Conservation (phyloP, 805 yeast genomes). For the Kluyveromyces lactis region DNA sequence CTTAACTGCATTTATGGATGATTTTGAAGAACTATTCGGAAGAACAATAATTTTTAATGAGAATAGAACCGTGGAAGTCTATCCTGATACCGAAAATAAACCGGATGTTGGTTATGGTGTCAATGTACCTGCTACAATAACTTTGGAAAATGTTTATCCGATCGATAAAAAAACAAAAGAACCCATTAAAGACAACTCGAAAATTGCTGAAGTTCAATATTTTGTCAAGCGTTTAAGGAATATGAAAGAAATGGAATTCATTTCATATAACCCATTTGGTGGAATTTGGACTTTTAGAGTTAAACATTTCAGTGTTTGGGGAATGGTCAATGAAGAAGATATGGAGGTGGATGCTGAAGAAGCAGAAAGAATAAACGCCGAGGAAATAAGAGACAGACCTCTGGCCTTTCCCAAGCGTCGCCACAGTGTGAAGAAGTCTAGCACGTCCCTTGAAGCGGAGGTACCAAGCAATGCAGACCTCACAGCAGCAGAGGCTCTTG, state of each 20-base stretch:
- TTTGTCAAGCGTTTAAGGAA: slow-evolving; percentile 45
- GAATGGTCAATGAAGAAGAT: slow-evolving; percentile 61
- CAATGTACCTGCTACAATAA: slow-evolving; percentile 69
- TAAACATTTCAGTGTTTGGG: slow-evolving; percentile 93
- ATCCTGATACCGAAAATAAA: slow-evolving; percentile 43
- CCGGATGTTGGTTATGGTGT: slow-evolving; percentile 62
- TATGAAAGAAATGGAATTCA: slow-evolving; percentile 64
- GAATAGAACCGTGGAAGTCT: slow-evolving; percentile 48
- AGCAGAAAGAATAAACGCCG: slow-evolving; percentile 14
- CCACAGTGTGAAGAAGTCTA: not conserved
- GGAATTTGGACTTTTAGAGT: slow-evolving; percentile 77
- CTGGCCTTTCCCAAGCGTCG: slow-evolving; percentile 4
- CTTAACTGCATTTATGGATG: slow-evolving; percentile 41
- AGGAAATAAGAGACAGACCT: slow-evolving; percentile 4
- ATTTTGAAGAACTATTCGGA: slow-evolving; percentile 33
- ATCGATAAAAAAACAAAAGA: slow-evolving; percentile 24
- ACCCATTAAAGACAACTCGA: slow-evolving; percentile 23
- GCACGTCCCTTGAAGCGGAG: not conserved
- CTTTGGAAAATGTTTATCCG: slow-evolving; percentile 56
- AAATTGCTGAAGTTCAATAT: slow-evolving; percentile 36
- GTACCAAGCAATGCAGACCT: not conserved
- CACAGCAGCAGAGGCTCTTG: not conserved
- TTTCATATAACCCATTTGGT: slow-evolving; percentile 68
- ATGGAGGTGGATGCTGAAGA: slow-evolving; percentile 47
- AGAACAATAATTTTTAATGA: slow-evolving; percentile 38